Conservation (phyloP, 768 basidiomycete genomes). For the Cystofilobasidium capitatum region DNA sequence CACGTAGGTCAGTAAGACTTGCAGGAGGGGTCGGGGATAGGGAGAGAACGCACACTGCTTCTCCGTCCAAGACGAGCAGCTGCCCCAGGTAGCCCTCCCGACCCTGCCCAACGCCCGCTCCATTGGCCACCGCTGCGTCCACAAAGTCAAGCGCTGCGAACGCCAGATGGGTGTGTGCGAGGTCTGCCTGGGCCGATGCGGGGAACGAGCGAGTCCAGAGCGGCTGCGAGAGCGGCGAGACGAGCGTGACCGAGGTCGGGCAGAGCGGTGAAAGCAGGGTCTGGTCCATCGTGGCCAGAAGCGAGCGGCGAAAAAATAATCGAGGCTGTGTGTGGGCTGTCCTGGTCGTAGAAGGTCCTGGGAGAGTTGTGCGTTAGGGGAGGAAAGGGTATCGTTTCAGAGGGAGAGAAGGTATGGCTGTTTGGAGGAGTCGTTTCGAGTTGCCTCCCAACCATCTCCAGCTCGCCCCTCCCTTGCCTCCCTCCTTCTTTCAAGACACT, state of each 20-base stretch:
- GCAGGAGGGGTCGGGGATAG: not conserved
- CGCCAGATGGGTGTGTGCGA: conserved; percentile 11
- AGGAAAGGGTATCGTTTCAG: too few relatives aligned
- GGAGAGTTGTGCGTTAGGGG: too few relatives aligned
- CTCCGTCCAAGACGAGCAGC: conserved; percentile 15
- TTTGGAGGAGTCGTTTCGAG: too few relatives aligned
- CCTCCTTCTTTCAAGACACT: not conserved
- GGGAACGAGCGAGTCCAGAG: conserved; percentile 20
- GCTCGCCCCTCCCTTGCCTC: not conserved
- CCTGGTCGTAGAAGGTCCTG: too few relatives aligned
- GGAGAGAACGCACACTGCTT: conserved; percentile 4
- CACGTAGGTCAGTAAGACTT: too few relatives aligned
- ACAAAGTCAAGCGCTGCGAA: conserved; percentile 21
- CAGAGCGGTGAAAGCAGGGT: not conserved
- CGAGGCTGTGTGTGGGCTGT: too few relatives aligned
- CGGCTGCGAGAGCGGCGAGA: conserved; percentile 14
- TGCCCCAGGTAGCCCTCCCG: conserved; percentile 19
- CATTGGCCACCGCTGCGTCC: conserved; percentile 6
- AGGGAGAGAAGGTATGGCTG: too few relatives aligned
- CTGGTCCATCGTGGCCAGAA: not conserved
- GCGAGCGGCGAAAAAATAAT: not conserved
- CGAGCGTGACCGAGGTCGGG: conserved; percentile 10
- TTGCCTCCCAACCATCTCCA: not conserved
- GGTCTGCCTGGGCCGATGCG: conserved; percentile 8
- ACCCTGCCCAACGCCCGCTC: conserved; percentile 7